Evolutionary conservation across 495 filamentous ascomycete genomes (phyloP).

Genomic region (Penicillium verhagenii): DNA sequence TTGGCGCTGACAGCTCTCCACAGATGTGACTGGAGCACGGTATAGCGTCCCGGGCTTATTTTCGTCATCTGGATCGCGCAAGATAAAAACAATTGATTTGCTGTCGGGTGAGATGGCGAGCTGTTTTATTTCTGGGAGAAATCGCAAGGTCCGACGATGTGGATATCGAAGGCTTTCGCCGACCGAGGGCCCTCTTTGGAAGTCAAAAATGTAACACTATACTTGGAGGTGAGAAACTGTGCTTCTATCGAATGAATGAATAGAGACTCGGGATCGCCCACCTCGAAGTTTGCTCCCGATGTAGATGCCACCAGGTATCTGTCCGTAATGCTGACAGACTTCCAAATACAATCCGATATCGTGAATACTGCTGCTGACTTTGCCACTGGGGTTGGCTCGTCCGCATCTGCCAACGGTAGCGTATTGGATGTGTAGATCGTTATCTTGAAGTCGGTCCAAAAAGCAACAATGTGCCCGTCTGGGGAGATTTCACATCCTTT

Average conservation of each 20-base stretch:
- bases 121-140: slow-evolving; percentile 12
- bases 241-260: not conserved
- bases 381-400: not conserved
- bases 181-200: not conserved
- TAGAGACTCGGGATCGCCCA: not conserved
- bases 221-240: not conserved
- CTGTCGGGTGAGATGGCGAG: slow-evolving; percentile 32
- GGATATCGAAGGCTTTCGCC: not conserved
- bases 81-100: slow-evolving; percentile 20
- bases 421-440: slow-evolving; percentile 28
- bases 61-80: slow-evolving; percentile 10
- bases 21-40: not conserved
- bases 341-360: not conserved
- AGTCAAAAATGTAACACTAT: slow-evolving; percentile 8
- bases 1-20: not conserved
- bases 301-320: slow-evolving; percentile 4
- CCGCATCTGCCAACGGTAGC: slow-evolving; percentile 1
- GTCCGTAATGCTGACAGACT: slow-evolving; percentile 4
- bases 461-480: slow-evolving; percentile 23
- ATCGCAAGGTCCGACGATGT: not conserved
- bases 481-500: slow-evolving; percentile 31
- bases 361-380: not conserved
- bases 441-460: slow-evolving; percentile 31
- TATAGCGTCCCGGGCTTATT: slow-evolving; percentile 4
- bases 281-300: slow-evolving; percentile 5